These are phyloP conservation scores for Ogataea ganodermae DNA, from an alignment of 805 yeast species.

Conservation along the genomic window DNA sequence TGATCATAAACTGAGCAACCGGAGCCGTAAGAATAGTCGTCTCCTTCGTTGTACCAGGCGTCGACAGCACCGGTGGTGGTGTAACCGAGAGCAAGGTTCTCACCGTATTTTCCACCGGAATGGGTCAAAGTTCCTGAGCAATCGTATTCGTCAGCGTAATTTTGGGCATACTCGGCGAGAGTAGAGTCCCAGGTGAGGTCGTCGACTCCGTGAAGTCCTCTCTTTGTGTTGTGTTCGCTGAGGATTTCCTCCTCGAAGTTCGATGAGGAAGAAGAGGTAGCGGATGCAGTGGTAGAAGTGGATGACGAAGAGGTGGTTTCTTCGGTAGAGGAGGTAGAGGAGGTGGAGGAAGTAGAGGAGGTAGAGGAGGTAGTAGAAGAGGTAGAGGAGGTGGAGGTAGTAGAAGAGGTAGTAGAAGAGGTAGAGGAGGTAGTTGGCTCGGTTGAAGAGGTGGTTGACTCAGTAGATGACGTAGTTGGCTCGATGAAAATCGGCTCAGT, in stretches of 20 bases:
- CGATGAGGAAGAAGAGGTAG: constrained; percentile 22
- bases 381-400: constrained; percentile 17
- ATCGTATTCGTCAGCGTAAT: constrained; percentile 54
- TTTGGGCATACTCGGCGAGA: constrained; percentile 56
- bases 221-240: constrained; percentile 59
- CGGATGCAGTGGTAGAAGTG: constrained; percentile 20
- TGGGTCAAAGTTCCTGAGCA: constrained; percentile 66
- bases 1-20: constrained; percentile 58
- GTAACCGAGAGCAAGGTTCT: constrained; percentile 74
- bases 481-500: neutral
- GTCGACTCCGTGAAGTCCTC: constrained; percentile 55
- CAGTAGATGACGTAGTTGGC: constrained; percentile 1
- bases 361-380: constrained; percentile 16
- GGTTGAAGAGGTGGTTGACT: constrained; percentile 9
- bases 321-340: constrained; percentile 21
- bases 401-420: constrained; percentile 17
- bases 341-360: constrained; percentile 19
- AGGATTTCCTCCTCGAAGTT: constrained; percentile 43
- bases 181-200: constrained; percentile 57
- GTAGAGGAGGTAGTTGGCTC: constrained; percentile 19
- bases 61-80: constrained; percentile 56
- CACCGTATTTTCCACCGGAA: constrained; percentile 71
- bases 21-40: constrained; percentile 50
- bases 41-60: constrained; percentile 74
- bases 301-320: constrained; percentile 24